Evolutionary conservation across 2,329 filamentous ascomycete species (phyloP).

Genomic region (Huntiella bhutanensis): DNA sequence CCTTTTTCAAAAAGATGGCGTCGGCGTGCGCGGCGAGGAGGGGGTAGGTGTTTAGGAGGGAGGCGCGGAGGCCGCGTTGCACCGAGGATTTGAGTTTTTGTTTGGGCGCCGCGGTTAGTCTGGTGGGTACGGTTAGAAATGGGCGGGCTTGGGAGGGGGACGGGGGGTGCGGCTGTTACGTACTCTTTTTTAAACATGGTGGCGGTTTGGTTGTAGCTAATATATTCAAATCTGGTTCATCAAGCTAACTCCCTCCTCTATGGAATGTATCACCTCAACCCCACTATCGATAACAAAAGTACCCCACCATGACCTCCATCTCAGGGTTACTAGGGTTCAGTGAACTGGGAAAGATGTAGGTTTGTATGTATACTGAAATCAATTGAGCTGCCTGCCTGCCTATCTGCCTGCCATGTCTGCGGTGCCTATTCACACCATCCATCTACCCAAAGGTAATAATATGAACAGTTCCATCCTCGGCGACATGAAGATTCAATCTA

Average conservation of each 20-base stretch:
- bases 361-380: neutral
- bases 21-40: conserved; percentile 76
- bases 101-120: conserved; percentile 59
- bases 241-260: no score
- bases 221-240: no score
- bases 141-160: neutral
- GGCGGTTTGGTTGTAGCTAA: conserved; percentile 12
- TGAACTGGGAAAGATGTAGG: no score
- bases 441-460: conserved; percentile 36
- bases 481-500: conserved; percentile 39
- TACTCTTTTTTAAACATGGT: conserved; percentile 92
- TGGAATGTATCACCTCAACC: no score
- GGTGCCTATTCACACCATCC: neutral
- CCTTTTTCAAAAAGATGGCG: conserved; percentile 87
- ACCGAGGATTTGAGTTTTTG: conserved; percentile 96
- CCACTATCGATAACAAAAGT: no score
- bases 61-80: conserved; percentile 68
- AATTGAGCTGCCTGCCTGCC: neutral
- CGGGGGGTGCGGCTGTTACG: no score
- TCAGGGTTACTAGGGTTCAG: no score
- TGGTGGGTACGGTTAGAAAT: conserved; percentile 18
- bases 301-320: no score
- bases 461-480: conserved; percentile 40
- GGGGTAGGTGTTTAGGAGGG: conserved; percentile 70
- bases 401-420: neutral